A percentile compares a stretch with the other conserved stretches of the same genome.
phyloP scores from a whole-genome alignment of 768 basidiomycete species.

The Leucocoprinus leucothites region DNA sequence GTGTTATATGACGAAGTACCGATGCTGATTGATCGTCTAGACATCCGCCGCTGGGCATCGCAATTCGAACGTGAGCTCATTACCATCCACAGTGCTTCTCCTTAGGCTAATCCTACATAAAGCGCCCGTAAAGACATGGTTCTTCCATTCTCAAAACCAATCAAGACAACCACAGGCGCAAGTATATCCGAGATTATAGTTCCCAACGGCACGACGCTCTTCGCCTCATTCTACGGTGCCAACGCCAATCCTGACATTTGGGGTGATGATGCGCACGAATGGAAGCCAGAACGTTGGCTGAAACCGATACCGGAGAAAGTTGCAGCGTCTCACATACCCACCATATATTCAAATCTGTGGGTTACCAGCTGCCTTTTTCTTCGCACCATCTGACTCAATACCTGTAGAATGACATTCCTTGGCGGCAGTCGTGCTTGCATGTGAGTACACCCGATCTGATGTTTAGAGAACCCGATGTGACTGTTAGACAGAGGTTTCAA shows the following conservation, averaged over 20 bases:
- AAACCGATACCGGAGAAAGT: constrained; percentile 30
- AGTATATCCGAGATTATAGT: constrained; percentile 21
- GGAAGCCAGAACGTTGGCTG: constrained; percentile 43
- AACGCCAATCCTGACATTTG: constrained; percentile 35
- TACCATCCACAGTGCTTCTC: too few relatives aligned
- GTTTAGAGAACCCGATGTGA: neutral
- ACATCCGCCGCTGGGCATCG: constrained; percentile 23
- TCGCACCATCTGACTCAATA: neutral
- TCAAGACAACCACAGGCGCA: neutral
- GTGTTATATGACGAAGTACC: neutral
- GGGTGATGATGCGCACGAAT: constrained; percentile 39
- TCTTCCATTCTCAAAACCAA: constrained; percentile 25
- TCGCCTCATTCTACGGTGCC: constrained; percentile 25
- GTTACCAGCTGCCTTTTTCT: neutral
- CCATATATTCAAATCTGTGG: constrained; percentile 19
- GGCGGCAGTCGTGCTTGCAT: constrained; percentile 42
- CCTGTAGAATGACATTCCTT: constrained; percentile 39
- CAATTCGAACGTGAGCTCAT: neutral
- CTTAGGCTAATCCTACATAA: neutral
- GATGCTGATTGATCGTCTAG: constrained; percentile 8
- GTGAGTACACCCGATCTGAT: constrained; percentile 13
- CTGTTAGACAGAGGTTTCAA: neutral
- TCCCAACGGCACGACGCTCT: constrained; percentile 24
- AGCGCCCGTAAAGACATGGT: constrained; percentile 17
- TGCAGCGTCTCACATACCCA: constrained; percentile 15